Evolutionary conservation across 2,329 filamentous ascomycete genomes (phyloP), one percentile per base, ranked within the genome.

Genomic region (Neurospora sp.): DNA sequence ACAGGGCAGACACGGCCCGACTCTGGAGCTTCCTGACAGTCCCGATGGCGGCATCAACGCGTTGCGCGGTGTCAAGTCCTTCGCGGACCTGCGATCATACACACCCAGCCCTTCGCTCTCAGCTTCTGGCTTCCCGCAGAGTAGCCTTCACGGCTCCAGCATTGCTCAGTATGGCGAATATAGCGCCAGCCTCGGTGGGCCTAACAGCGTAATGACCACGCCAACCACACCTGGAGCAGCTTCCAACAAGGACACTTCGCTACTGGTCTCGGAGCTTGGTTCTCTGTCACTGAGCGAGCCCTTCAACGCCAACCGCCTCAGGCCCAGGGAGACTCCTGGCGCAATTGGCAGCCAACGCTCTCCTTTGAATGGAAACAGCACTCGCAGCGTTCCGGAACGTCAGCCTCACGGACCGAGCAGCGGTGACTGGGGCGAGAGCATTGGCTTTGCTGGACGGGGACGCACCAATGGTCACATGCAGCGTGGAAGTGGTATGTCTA

Each of bases 71-170:
- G 96, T 95, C 72, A 98, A 98, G 84, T 98, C 95, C 67, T 97
- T 97, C 79, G 96, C 95, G 41, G 96, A 99, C 78, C 83, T 99
- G 73, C 91, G 95, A 73, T 97, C 94, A 1, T 97, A 96, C 81
- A 97, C 94, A 17, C 95, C 95, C 11, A 98, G 95, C 75, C 95
- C 96, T 6, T 95, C 92, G 3, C 90, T 91, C 8, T 97, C 96
- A 12, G 93, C 92, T 19, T 92, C 92, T 6, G 96, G 93, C 83
- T 97, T 96, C 78, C 71, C 73, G 1, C 73, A 74, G 39, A 74
- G 71, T 77, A 43, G 76, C 75, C 65, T 80, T 77, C 73, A 73
- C 57, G 72, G 72, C 8, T 69, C 73, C 28, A 77, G 76, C 65
- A 74, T 76, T 8, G 80, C 80, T 33, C 82, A 83, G 33, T 83